Evolutionary conservation across 371 early-diverging fungal species (phyloP), one percentile per base, ranked within the genome.

Genomic region (Haplosporangium sp.): DNA sequence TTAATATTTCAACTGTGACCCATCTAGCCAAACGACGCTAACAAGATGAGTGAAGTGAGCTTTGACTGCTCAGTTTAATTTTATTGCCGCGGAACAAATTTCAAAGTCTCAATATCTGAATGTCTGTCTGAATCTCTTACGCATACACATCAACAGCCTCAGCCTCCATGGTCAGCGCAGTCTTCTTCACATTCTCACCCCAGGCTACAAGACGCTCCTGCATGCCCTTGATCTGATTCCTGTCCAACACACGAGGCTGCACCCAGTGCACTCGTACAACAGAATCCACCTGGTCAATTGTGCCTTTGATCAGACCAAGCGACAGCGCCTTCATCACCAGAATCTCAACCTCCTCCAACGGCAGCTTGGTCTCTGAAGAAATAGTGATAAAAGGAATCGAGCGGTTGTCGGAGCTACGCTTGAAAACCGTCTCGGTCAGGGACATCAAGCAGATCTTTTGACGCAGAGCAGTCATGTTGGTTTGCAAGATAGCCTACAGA

Each of bases 361-460:
- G 89, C 58, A 99, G 84, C 58, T 93, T 86, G 7, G 96, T 96
- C 81, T 95, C 96, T 11, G 91, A 86, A 9, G 97, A 93, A 65
- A 99, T 93, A n/a, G 84, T 90, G 13, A 81, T 80, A 83, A 99
- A 98, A 6, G 95, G 84, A 57, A 98, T 90, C 1, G 84, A 82
- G n/a, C 96, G 89, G 72, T 90, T 87, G 51, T 94, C 94, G 20
- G 94, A 92, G 59, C 85, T 89, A 38, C 95, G 91, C 80, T 90
- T 92, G 83, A 99, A 99, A 40, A 97, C 93, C 0, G 92, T 85
- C 81, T 98, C 98, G 66, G 98, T 94, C 57, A 99, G 86, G 0
- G 98, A 93, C 97, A 98, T 98, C 67, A 98, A 86, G 61, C 98
- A 94, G 54, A 99, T 94, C 85, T 99, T 99, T 83, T 96, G 95